A percentile compares a stretch with the other conserved stretches of the same genome.
phyloP scores from a whole-genome alignment of 2,329 filamentous ascomycete genomes.

The Trichoderma sp. region DNA sequence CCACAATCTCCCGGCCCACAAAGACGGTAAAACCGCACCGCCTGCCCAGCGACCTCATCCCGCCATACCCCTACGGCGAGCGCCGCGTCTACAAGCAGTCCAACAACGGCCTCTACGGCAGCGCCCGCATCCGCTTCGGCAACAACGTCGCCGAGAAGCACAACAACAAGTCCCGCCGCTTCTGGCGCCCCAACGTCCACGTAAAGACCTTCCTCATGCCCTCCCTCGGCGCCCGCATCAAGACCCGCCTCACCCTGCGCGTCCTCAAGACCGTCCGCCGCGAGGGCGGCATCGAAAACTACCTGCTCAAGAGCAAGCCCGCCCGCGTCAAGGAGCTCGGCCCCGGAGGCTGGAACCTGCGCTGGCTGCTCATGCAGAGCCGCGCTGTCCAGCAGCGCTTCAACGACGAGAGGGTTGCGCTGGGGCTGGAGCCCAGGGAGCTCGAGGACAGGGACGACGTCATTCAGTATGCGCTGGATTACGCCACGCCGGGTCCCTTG shows the following conservation, averaged over 20 bases:
- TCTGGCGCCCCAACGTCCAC: conserved; percentile 74
- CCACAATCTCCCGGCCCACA: conserved; percentile 34
- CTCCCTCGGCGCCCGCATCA: conserved; percentile 60
- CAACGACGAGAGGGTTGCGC: conserved; percentile 57
- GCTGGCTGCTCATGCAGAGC: conserved; percentile 88
- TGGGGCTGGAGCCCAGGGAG: conserved; percentile 56
- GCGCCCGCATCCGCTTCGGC: conserved; percentile 70
- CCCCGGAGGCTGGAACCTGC: conserved; percentile 82
- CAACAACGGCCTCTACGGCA: conserved; percentile 71
- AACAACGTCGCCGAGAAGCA: conserved; percentile 72
- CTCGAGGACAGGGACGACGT: conserved; percentile 39
- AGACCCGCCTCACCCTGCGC: conserved; percentile 66
- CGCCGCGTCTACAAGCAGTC: conserved; percentile 75
- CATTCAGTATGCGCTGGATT: conserved; percentile 42
- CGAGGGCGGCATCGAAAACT: conserved; percentile 85
- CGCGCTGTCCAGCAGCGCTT: conserved; percentile 63
- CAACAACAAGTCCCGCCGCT: conserved; percentile 67
- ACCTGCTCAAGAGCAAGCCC: conserved; percentile 78
- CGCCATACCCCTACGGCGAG: conserved; percentile 70
- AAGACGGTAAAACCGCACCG: conserved; percentile 45
- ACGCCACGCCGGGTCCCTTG: conserved; percentile 41
- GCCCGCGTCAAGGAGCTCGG: conserved; percentile 81
- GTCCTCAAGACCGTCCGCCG: conserved; percentile 76
- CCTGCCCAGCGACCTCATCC: conserved; percentile 52
- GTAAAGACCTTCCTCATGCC: conserved; percentile 66